phyloP scores from a whole-genome alignment of 441 rosid species.

The Melastoma candidum region DNA sequence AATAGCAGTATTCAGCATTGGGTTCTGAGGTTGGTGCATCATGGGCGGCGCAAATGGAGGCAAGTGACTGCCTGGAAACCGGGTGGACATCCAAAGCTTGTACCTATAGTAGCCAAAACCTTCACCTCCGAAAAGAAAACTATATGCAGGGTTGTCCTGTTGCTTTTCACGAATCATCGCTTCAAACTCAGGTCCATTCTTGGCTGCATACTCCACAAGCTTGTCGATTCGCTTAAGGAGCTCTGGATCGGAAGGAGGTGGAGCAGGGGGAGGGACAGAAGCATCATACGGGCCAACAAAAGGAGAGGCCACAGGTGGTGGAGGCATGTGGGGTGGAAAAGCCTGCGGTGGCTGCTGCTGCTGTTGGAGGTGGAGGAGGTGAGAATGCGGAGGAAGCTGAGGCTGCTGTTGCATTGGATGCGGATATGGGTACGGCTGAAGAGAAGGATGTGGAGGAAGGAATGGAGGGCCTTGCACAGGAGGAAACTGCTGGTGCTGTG shows the following conservation, averaged over 20 bases:
- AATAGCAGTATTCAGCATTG: conserved; percentile 49
- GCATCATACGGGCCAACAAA: conserved; percentile 62
- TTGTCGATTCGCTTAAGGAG: conserved; percentile 91
- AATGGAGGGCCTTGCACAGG: conserved; percentile 42
- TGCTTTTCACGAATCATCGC: conserved; percentile 93
- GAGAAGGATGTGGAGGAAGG: conserved; percentile 66
- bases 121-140: conserved; percentile 89
- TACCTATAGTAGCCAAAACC: conserved; percentile 81
- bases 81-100: conserved; percentile 73
- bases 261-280: conserved; percentile 53
- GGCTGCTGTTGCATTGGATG: conserved; percentile 66
- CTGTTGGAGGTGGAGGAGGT: conserved; percentile 52
- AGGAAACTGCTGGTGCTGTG: conserved; percentile 75
- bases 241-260: conserved; percentile 88
- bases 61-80: conserved; percentile 47
- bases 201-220: conserved; percentile 78
- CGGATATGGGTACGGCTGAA: conserved; percentile 79
- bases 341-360: conserved; percentile 51
- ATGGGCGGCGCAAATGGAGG: conserved; percentile 48
- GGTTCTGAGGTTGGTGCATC: conserved; percentile 67
- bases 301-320: conserved; percentile 55
- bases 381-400: conserved; percentile 38
- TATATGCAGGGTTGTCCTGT: conserved; percentile 86
- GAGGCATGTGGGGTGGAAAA: conserved; percentile 59
- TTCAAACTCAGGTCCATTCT: conserved; percentile 97